phyloP scores from a whole-genome alignment of 306 rosid genomes.

The Gleditsia sinensis region DNA sequence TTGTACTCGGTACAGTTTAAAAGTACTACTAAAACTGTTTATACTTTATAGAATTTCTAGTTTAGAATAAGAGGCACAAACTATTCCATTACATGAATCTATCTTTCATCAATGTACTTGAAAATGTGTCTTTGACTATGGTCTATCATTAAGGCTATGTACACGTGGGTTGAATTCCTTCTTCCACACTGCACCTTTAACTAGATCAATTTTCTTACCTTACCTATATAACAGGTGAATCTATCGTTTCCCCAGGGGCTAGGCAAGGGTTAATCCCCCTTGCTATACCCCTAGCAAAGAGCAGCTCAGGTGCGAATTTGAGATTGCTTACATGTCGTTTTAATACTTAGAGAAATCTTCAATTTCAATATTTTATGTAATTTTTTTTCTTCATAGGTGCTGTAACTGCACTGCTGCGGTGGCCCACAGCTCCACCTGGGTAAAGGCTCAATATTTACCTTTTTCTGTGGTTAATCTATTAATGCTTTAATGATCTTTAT shows the following conservation, averaged over 20 bases:
- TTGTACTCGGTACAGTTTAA: conserved; percentile 3
- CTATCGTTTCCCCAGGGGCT: conserved; percentile 81
- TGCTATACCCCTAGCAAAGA: conserved; percentile 75
- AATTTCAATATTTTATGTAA: conserved; percentile 22
- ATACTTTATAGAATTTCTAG: conserved; percentile 10
- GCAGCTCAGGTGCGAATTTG: conserved; percentile 58
- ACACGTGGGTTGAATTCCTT: conserved; percentile 8
- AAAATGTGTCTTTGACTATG: neutral
- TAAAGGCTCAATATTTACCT: conserved; percentile 38
- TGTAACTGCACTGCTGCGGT: conserved; percentile 80
- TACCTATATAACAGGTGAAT: conserved; percentile 62
- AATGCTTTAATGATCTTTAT: conserved; percentile 34
- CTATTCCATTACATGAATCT: neutral
- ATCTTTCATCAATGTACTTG: conserved; percentile 18
- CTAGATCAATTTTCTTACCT: conserved; percentile 4
- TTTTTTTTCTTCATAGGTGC: conserved; percentile 52
- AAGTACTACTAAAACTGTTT: neutral
- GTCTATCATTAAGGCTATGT: neutral
- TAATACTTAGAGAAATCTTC: conserved; percentile 14
- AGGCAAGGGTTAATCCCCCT: conserved; percentile 83
- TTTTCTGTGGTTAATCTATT: conserved; percentile 3
- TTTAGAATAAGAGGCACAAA: neutral
- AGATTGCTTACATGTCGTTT: neutral
- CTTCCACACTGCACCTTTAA: neutral
- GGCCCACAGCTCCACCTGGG: conserved; percentile 99